Base-by-base conservation (phyloP, 106 monocot species). In the Apostasia ramifera region DNA sequence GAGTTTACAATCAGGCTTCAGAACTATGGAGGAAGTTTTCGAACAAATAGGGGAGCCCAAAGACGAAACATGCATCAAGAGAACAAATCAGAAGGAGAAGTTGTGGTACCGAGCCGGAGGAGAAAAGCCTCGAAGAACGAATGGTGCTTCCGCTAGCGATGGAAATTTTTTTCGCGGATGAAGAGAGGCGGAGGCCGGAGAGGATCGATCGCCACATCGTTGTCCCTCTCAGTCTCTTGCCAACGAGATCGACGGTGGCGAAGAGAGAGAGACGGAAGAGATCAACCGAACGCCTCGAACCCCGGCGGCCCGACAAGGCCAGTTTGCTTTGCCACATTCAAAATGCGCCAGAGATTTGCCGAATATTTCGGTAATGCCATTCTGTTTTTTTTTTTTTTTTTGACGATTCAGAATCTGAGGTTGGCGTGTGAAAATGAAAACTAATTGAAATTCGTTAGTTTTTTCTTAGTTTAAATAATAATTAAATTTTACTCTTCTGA, bases 141-240 rank as follows among this genome's bases (percentile, higher is more conserved):
- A 46, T 49, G 72, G 57, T 62, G 52, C 44, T 48, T 12, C 59
- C 58, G 57, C 46, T 61, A 48, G 68, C 72, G 48, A 73, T 66
- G 51, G 81, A 46, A 9, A 56, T 4, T 3, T 57, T 58, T 68
- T 58, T 71, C 70, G 66, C 43, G 13, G 54, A 47, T 4, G 70
- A 54, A 48, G 74, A 52, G 6, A 63, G 65, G 40, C 81, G 62
- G 53, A 57, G 74, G 13, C 74, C 55, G 47, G 81, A 74, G 10
- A 85, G 68, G 67, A 71, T 74, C 63, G 78, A 44, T 6, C 81
- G 81, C 85, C 85, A 85, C 81, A 81, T 85, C 57, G 55, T 58
- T 63, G 39, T 55, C 55, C 6, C 58, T 52, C 8, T 53, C 10
- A 3, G 10, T 40, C 55, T 57, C 55, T 53, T 64, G 59, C 37